Percentiles rank a stretch among this genome's conserved stretches.
phyloP scores from a whole-genome alignment of 257 asterid genomes.

The Gentiana dahurica region DNA sequence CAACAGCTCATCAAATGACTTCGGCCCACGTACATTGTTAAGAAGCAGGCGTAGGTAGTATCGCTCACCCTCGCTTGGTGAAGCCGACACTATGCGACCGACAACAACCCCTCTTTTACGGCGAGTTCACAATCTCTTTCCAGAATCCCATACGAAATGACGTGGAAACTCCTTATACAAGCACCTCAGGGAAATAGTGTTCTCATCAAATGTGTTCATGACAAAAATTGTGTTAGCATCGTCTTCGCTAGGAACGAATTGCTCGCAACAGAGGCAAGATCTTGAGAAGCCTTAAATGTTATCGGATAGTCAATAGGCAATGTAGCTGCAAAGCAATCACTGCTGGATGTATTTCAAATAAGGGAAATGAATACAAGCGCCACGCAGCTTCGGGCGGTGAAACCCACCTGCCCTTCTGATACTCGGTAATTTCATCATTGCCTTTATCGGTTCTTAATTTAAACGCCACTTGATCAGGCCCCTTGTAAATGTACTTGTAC shows the following conservation, averaged over 20 bases:
- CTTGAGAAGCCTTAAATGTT: neutral
- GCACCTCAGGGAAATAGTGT: neutral
- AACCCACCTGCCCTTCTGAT: conserved; percentile 1
- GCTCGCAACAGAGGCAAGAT: neutral
- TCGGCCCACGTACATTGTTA: neutral
- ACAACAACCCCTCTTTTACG: neutral
- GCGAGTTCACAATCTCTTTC: neutral
- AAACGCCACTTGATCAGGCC: neutral
- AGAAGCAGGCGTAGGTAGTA: neutral
- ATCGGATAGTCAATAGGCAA: neutral
- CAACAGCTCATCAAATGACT: neutral
- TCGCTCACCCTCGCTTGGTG: neutral
- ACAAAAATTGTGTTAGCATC: neutral
- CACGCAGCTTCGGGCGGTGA: neutral
- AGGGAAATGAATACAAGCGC: neutral
- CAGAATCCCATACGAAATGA: neutral
- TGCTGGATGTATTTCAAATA: neutral
- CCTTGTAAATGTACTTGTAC: conserved; percentile 1
- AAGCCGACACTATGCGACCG: neutral
- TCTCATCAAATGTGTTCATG: neutral
- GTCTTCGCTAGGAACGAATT: neutral
- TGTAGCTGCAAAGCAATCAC: neutral
- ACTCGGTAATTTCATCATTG: neutral
- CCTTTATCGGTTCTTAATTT: too few species aligned
- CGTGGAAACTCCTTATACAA: neutral